Evolutionary conservation across 768 basidiomycete species (phyloP), one percentile per base, ranked within the genome.

Genomic region (Suillus fuscotomentosus): DNA sequence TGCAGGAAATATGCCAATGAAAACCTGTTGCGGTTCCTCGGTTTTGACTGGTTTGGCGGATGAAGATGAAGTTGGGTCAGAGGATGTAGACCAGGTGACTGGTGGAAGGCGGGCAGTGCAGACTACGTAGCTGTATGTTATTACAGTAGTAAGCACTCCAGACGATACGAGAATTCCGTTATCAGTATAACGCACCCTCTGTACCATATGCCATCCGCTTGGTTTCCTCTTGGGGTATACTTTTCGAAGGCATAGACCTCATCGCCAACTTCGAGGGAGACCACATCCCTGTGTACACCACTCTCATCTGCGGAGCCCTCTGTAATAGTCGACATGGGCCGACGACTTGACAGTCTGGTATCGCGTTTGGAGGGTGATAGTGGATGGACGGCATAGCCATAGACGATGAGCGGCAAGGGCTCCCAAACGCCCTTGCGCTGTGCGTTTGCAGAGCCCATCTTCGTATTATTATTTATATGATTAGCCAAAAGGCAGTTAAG

Each of bases 231-330:
- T 13, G 90, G 89, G 0, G 83, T 88, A 75, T 95, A 96, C 73
- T 89, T 89, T 79, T 99, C 97, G 71, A 98, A 98, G 20, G 95
- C 95, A 77, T 98, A 98, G 41, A 99, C 88, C 73, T 98, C 96
- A 76, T 97, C 96, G 55, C 97, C 97, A 36, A 98, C 91, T 69
- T 97, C 95, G 63, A 99, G 84, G 7, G 89, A 84, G 41, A 94
- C 93, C 27, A 93, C 88, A 66, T 93, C 91, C 61, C 86, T 82
- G 78, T 89, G 83, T 0, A 86, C 82, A 47, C 83, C 80, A 43
- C 87, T 82, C 48, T 90, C 90, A 61, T 88, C 89, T 22, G 84
- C 82, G 3, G 83, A 81, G 24, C 67, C 76, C 61, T 83, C 82
- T 3, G 82, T 84, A 60, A 78, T 80, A 3, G 77, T 77, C 36